Evolutionary conservation across 257 asterid genomes (phyloP).

Genomic region (Scutellaria minor): DNA sequence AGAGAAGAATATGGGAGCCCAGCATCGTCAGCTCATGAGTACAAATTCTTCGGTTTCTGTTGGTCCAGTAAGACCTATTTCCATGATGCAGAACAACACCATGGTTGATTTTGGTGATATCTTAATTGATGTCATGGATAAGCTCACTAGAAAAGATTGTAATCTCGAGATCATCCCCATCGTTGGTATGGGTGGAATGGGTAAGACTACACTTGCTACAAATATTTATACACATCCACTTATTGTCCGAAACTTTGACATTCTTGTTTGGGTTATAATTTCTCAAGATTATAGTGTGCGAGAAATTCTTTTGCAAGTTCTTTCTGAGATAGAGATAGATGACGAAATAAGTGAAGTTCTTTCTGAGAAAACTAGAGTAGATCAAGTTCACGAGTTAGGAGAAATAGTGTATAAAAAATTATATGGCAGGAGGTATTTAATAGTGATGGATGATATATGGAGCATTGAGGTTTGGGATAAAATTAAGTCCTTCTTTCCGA

Average conservation of each 20-base stretch:
- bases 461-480: background rate
- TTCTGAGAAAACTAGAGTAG: background rate
- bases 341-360: background rate
- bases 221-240: background rate
- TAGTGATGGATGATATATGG: slow-evolving; percentile 16
- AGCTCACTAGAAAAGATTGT: background rate
- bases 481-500: background rate
- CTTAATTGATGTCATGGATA: background rate
- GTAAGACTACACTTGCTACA: slow-evolving; percentile 3
- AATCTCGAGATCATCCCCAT: background rate
- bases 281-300: background rate
- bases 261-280: slow-evolving; percentile 8
- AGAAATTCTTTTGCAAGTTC: slow-evolving; percentile 1
- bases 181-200: slow-evolving; percentile 15
- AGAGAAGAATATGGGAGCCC: background rate
- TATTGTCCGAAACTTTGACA: background rate
- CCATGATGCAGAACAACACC: background rate
- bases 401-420: background rate
- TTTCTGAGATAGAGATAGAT: background rate
- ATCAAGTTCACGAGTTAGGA: background rate
- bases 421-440: background rate
- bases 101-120: background rate
- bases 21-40: too few species aligned
- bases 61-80: background rate
- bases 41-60: background rate